Percentiles rank a stretch among this genome's conserved stretches.
Evolutionary conservation across 208 protist genomes (phyloP).

Genomic region (Herpetomonas samuelpessoai): DNA sequence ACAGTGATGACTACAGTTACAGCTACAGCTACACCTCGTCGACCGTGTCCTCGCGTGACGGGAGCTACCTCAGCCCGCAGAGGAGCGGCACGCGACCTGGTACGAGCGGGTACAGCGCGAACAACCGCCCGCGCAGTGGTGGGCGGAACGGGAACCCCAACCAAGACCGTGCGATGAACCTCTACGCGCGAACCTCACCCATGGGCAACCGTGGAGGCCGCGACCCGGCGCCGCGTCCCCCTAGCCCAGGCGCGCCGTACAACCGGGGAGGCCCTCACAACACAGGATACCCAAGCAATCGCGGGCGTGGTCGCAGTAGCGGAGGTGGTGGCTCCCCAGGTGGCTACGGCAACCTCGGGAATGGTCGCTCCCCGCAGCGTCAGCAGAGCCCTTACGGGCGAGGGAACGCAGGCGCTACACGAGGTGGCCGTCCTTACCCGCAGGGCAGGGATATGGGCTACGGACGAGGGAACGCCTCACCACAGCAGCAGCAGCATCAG

Average conservation of each 20-base stretch:
- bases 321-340: neutral
- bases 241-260: no score
- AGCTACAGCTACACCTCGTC: constrained; percentile 13
- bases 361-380: no score
- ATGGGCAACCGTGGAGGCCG: no score
- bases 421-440: no score
- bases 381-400: no score
- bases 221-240: no score
- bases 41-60: constrained; percentile 11
- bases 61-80: constrained; percentile 20
- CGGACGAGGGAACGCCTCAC: no score
- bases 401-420: no score
- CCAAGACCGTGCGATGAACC: neutral
- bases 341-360: no score
- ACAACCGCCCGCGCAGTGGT: neutral
- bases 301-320: neutral
- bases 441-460: no score
- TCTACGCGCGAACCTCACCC: no score
- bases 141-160: neutral
- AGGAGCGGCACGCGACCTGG: neutral
- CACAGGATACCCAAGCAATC: neutral
- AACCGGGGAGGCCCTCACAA: no score
- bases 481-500: constrained; percentile 3
- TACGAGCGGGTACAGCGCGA: neutral
- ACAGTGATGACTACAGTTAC: constrained; percentile 8